Evolutionary conservation across 108 stramenopile genomes (phyloP).

Genomic region (Seminavis robusta): DNA sequence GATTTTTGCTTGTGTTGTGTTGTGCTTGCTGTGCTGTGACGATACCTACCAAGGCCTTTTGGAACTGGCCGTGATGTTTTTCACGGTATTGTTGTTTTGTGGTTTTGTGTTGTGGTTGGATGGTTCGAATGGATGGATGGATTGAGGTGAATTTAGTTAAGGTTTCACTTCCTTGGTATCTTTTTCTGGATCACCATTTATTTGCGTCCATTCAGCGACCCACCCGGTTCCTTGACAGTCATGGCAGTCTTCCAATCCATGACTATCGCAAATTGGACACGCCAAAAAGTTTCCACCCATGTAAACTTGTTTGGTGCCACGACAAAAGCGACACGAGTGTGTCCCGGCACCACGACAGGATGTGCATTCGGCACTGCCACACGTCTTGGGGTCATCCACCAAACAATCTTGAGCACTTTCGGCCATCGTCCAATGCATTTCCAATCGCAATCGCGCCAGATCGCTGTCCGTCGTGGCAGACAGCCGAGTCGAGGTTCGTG

Average conservation of each 20-base stretch:
- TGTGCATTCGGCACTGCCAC: conserved; percentile 1
- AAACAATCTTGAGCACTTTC: conserved; percentile 2
- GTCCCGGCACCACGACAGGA: conserved; percentile 22
- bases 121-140: no score
- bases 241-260: conserved; percentile 18
- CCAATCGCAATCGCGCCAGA: conserved; percentile 8
- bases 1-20: no score
- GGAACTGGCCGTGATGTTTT: no score
- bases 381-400: conserved; percentile 1
- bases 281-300: conserved; percentile 7
- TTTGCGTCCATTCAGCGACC: conserved; percentile 24
- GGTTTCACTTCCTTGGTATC: no score
- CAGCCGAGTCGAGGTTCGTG: no score
- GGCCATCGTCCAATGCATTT: conserved; percentile 32
- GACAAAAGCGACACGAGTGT: conserved; percentile 19
- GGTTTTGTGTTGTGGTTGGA: no score
- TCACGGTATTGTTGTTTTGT: no score
- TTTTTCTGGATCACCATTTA: no score
- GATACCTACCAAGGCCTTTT: no score
- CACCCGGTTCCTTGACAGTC: conserved; percentile 27
- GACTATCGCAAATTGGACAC: conserved; percentile 15
- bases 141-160: no score
- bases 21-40: no score
- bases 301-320: conserved; percentile 14
- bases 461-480: no score